Conservation (phyloP, 495 filamentous ascomycete species). For the Neurospora sp. region DNA sequence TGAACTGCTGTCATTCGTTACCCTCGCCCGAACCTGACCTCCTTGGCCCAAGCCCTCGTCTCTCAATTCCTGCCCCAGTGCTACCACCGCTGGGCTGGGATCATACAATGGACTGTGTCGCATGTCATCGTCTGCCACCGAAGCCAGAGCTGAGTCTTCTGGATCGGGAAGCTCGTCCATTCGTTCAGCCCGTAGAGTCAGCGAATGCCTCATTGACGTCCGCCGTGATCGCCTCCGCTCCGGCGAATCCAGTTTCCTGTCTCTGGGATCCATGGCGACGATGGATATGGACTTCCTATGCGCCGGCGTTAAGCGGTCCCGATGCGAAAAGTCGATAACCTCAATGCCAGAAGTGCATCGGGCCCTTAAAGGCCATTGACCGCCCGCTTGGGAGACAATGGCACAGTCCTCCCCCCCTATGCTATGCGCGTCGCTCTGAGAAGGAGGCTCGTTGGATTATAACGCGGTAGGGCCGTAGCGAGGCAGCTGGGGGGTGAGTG, state of each 20-base stretch:
- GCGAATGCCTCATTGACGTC: slow-evolving; percentile 25
- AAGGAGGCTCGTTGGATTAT: not conserved
- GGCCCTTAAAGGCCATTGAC: not conserved
- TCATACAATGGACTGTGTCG: not conserved
- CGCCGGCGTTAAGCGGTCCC: not conserved
- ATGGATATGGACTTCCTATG: not conserved
- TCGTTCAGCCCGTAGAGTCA: slow-evolving; percentile 2
- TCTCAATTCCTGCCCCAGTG: not conserved
- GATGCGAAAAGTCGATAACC: not conserved
- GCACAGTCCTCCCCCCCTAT: not conserved
- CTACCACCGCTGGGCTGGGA: not conserved
- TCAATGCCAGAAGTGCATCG: not conserved
- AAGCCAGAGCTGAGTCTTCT: not conserved
- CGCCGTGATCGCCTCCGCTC: slow-evolving; percentile 11
- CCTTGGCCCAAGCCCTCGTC: not conserved
- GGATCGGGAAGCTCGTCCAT: not conserved
- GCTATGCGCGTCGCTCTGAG: not conserved
- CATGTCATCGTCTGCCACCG: not conserved
- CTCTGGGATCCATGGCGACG: slow-evolving; percentile 24
- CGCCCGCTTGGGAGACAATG: not conserved
- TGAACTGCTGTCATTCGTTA: not conserved
- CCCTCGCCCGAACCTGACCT: not conserved
- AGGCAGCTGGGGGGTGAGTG: not conserved
- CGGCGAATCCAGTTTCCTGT: slow-evolving; percentile 17
- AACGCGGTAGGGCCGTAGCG: not conserved